Conservation (phyloP, 2,329 filamentous ascomycete genomes). For the Hortaea sp. region DNA sequence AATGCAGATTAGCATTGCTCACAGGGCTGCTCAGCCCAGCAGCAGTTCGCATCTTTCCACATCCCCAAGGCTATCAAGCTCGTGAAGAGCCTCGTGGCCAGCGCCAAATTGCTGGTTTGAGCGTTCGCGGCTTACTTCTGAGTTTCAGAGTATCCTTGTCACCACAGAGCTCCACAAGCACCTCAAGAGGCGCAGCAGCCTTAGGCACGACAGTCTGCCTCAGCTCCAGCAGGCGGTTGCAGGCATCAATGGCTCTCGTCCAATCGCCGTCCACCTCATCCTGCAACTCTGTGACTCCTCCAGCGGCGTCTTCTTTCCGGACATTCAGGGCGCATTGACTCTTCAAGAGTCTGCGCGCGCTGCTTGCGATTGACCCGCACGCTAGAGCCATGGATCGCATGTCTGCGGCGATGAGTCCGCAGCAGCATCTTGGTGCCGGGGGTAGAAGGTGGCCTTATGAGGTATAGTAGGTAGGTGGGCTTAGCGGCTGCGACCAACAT, state of each 20-base stretch:
- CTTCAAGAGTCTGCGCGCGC: neutral
- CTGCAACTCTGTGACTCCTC: neutral
- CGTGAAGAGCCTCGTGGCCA: neutral
- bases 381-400: neutral
- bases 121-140: neutral
- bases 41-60: neutral
- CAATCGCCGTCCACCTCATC: neutral
- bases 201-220: neutral
- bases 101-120: neutral
- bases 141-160: neutral
- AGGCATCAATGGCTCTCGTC: neutral
- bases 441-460: neutral
- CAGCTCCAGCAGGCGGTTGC: neutral
- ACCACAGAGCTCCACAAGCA: neutral
- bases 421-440: neutral
- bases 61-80: neutral
- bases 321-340: neutral
- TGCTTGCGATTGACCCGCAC: neutral
- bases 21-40: neutral
- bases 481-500: neutral
- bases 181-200: neutral
- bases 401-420: neutral
- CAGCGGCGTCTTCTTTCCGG: neutral
- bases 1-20: neutral
- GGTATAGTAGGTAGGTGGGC: neutral